These are phyloP conservation scores for Xylariaceae sp. DNA, from an alignment of 2,329 filamentous ascomycete genomes.

Conservation along the genomic window DNA sequence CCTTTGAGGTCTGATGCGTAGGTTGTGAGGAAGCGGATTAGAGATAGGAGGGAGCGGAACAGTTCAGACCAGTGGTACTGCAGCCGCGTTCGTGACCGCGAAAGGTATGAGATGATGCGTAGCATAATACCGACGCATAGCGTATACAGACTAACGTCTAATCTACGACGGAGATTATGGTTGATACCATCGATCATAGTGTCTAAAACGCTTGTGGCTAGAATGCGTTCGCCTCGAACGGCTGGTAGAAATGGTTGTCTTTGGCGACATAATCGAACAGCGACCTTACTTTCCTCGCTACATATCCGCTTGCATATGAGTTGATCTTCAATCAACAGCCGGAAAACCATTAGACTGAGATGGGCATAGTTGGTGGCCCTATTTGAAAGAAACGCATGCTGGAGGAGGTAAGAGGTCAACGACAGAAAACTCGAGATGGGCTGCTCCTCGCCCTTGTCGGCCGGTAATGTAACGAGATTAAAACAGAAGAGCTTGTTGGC, in stretches of 20 bases:
- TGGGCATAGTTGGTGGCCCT: constrained; percentile 82
- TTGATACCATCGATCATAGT: constrained; percentile 89
- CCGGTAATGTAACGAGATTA: constrained; percentile 69
- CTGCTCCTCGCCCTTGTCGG: constrained; percentile 68
- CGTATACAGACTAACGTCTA: constrained; percentile 85
- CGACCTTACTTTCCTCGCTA: constrained; percentile 72
- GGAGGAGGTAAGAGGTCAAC: constrained; percentile 86
- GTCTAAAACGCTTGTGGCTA: constrained; percentile 79
- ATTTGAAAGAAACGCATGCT: constrained; percentile 84
- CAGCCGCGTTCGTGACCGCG: constrained; percentile 78
- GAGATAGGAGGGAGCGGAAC: constrained; percentile 84
- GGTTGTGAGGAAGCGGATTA: constrained; percentile 87
- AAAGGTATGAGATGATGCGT: constrained; percentile 81
- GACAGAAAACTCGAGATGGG: constrained; percentile 85
- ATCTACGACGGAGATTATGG: constrained; percentile 83
- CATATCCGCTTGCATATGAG: constrained; percentile 81
- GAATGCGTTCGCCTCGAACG: constrained; percentile 70
- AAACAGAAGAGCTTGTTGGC: constrained; percentile 95
- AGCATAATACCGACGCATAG: constrained; percentile 81
- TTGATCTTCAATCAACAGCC: constrained; percentile 84
- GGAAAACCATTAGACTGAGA: constrained; percentile 81
- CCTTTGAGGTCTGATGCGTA: constrained; percentile 78
- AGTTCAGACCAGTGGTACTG: constrained; percentile 94
- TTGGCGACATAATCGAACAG: constrained; percentile 86
- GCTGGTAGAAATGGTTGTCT: constrained; percentile 82